Percentiles rank a stretch among this genome's conserved stretches.
Evolutionary conservation across 192 early-diverging fungal species (phyloP).

Genomic region (Coemansia sp.): DNA sequence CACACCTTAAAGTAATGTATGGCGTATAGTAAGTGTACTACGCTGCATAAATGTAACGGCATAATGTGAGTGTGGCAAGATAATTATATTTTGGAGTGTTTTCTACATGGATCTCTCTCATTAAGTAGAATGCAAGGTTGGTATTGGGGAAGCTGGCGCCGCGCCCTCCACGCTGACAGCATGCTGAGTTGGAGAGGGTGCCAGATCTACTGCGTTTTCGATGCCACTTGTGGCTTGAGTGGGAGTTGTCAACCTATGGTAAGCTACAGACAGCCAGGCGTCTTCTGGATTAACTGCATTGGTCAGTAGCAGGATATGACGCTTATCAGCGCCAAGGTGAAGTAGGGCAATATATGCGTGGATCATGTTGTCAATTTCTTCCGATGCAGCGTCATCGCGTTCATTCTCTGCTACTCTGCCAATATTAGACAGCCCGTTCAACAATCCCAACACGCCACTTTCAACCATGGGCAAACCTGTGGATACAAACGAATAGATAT

Average conservation of each 20-base stretch:
- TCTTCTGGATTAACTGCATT: not conserved
- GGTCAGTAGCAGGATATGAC: not conserved
- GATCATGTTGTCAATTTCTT: not conserved
- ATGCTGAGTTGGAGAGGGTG: not conserved
- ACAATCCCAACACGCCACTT: constrained; percentile 13
- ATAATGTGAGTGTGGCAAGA: not conserved
- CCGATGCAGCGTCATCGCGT: no score
- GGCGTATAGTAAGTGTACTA: not conserved
- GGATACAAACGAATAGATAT: constrained; percentile 31
- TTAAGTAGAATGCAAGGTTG: constrained; percentile 2
- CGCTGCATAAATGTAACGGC: not conserved
- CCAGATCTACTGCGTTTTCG: not conserved
- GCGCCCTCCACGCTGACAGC: not conserved
- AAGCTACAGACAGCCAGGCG: constrained; percentile 14
- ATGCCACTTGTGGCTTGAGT: not conserved
- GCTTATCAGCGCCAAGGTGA: not conserved
- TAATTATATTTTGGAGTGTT: not conserved
- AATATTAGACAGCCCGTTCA: constrained; percentile 17
- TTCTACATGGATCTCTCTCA: not conserved
- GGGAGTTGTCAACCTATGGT: not conserved
- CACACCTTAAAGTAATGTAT: not conserved
- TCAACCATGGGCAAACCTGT: constrained; percentile 29
- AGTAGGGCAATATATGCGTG: not conserved
- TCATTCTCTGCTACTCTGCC: not conserved
- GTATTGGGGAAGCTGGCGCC: not conserved